phyloP scores from a whole-genome alignment of 1,139 yeast species.

The Wickerhamomyces sp. region DNA sequence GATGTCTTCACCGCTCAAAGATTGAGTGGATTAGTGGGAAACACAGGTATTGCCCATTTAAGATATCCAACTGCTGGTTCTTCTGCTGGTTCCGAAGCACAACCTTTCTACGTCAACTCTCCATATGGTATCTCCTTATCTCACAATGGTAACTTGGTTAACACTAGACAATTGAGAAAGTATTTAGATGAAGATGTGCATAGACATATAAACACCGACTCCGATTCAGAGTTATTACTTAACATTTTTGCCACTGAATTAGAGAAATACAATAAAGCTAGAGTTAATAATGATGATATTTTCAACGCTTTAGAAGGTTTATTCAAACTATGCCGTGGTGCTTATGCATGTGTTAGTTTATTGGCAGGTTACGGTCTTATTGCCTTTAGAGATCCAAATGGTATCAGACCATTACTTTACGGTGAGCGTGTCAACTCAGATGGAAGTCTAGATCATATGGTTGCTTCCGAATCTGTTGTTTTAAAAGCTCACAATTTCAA shows the following conservation, averaged over 20 bases:
- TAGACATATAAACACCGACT: constrained; percentile 95
- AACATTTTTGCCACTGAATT: constrained; percentile 90
- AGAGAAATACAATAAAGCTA: constrained; percentile 85
- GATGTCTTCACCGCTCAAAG: constrained; percentile 89
- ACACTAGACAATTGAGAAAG: constrained; percentile 69
- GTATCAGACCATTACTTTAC: constrained; percentile 83
- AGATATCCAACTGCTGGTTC: constrained; percentile 99
- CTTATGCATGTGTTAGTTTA: constrained; percentile 93
- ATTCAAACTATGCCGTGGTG: constrained; percentile 80
- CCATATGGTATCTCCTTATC: constrained; percentile 90
- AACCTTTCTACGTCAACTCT: constrained; percentile 95
- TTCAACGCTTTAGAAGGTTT: constrained; percentile 84
- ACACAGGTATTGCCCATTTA: constrained; percentile 92
- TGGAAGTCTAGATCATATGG: constrained; percentile 86
- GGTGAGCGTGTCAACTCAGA: constrained; percentile 73
- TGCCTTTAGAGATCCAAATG: constrained; percentile 97
- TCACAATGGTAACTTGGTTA: constrained; percentile 94
- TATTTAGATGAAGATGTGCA: constrained; percentile 92
- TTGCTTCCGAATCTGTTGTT: constrained; percentile 94
- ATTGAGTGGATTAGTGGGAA: constrained; percentile 78
- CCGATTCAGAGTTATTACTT: constrained; percentile 86
- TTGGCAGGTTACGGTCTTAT: constrained; percentile 93
- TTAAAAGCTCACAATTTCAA: constrained; percentile 88
- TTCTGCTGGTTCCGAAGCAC: constrained; percentile 94
- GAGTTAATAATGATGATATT: constrained; percentile 88